These are phyloP conservation scores for Rehmannia glutinosa DNA, from an alignment of 257 asterid species.

Conservation along the genomic window DNA sequence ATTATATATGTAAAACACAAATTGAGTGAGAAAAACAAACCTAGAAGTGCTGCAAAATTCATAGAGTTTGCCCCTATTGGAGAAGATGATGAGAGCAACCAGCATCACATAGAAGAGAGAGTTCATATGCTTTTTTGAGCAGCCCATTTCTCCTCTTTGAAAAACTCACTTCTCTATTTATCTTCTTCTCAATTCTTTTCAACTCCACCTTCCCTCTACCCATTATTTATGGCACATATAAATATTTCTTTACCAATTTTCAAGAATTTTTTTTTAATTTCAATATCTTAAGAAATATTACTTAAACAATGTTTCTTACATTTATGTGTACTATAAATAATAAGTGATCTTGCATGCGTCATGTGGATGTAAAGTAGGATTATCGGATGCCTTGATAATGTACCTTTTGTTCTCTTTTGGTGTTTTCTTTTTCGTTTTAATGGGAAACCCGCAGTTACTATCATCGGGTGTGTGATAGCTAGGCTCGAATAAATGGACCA, in stretches of 20 bases:
- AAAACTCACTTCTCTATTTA: slow-evolving; percentile 69
- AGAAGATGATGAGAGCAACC: slow-evolving; percentile 73
- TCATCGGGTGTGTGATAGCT: too few relatives aligned
- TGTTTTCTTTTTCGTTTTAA: too few relatives aligned
- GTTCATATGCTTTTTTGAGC: slow-evolving; percentile 62
- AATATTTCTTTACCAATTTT: slow-evolving; percentile 12
- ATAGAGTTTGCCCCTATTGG: slow-evolving; percentile 61
- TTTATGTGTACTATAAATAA: background rate
- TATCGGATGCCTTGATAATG: slow-evolving; percentile 15
- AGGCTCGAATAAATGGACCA: too few relatives aligned
- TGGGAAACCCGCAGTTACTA: too few relatives aligned
- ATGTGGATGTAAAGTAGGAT: slow-evolving; percentile 15
- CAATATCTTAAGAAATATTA: background rate
- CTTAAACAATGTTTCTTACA: background rate
- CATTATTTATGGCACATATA: slow-evolving; percentile 27
- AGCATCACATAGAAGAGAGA: slow-evolving; percentile 65
- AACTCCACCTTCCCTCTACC: slow-evolving; percentile 72
- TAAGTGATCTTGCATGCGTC: background rate
- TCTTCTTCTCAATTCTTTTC: slow-evolving; percentile 71
- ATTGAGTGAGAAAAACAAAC: slow-evolving; percentile 21
- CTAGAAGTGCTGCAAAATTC: slow-evolving; percentile 64
- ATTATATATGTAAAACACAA: background rate
- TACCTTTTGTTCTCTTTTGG: slow-evolving; percentile 15
- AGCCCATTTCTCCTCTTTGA: slow-evolving; percentile 70
- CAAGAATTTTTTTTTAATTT: background rate